These are phyloP conservation scores for Auricularia cornea DNA, from an alignment of 768 basidiomycete genomes.

Conservation along the genomic window DNA sequence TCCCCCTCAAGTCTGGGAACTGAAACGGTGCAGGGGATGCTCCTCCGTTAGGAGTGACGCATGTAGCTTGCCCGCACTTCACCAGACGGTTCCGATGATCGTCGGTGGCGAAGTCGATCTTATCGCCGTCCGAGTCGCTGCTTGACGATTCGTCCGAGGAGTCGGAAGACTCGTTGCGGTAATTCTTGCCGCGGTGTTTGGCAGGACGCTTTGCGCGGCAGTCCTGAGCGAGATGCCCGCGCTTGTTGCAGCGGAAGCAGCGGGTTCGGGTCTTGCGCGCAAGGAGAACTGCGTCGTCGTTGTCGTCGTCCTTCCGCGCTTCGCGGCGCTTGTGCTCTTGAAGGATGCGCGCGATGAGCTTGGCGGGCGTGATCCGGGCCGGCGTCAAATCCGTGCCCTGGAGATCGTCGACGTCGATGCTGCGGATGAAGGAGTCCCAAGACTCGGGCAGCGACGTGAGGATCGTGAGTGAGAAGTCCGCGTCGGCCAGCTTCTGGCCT, in stretches of 20 bases:
- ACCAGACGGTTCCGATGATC: too few relatives aligned
- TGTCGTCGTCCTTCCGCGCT: background rate
- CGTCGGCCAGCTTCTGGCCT: slow-evolving; percentile 16
- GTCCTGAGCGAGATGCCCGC: slow-evolving; percentile 4
- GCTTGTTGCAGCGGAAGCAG: slow-evolving; percentile 6
- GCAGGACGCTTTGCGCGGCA: background rate
- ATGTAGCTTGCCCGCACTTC: too few relatives aligned
- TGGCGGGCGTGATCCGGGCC: background rate
- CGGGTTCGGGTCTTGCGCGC: background rate
- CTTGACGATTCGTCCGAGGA: too few relatives aligned
- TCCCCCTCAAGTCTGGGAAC: too few relatives aligned
- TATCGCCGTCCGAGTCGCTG: too few relatives aligned
- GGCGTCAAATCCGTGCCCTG: background rate
- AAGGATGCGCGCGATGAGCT: slow-evolving; percentile 12
- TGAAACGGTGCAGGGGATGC: too few relatives aligned
- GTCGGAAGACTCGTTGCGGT: too few relatives aligned
- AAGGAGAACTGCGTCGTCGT: background rate
- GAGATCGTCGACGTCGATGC: slow-evolving; percentile 12
- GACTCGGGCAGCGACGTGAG: slow-evolving; percentile 26
- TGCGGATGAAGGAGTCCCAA: slow-evolving; percentile 26
- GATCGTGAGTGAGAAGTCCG: slow-evolving; percentile 24
- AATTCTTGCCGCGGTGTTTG: too few relatives aligned
- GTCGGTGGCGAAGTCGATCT: too few relatives aligned
- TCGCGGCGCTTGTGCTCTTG: slow-evolving; percentile 3
- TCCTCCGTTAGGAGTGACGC: too few relatives aligned